A percentile compares a stretch with the other conserved stretches of the same genome.
phyloP scores from a whole-genome alignment of 1,284 basidiomycete genomes.

The Meripilus lineatus region DNA sequence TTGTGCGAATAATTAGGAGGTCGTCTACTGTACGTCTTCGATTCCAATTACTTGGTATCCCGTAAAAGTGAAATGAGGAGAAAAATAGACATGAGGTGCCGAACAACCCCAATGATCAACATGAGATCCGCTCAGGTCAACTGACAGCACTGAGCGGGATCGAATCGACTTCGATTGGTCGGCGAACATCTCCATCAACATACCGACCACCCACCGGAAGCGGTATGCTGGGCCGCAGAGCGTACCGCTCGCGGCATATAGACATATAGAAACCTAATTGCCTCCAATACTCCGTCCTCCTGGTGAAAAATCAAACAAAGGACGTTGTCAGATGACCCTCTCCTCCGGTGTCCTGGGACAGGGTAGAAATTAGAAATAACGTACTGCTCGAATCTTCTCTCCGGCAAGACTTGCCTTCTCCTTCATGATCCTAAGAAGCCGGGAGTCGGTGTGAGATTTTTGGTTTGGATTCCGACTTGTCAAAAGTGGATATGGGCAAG shows the following conservation, averaged over 20 bases:
- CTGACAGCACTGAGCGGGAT: no score
- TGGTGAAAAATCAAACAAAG: constrained; percentile 14
- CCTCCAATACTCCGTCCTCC: constrained; percentile 48
- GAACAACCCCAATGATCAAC: no score
- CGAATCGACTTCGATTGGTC: no score
- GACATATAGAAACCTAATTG: constrained; percentile 45
- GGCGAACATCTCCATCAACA: no score
- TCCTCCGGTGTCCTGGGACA: background rate
- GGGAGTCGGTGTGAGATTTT: background rate
- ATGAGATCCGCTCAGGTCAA: no score
- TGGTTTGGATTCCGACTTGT: background rate
- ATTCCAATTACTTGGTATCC: no score
- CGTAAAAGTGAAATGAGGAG: no score
- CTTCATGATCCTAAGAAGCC: constrained; percentile 43
- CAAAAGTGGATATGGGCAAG: constrained; percentile 3
- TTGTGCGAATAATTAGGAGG: no score
- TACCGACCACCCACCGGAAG: no score
- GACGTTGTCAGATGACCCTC: constrained; percentile 1
- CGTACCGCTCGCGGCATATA: constrained; percentile 39
- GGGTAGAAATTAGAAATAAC: constrained; percentile 12
- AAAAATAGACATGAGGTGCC: no score
- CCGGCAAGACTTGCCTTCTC: constrained; percentile 63
- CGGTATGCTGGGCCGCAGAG: constrained; percentile 3
- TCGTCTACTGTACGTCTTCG: no score
- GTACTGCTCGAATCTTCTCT: constrained; percentile 52